These are phyloP conservation scores for Aspergillus brasiliensis DNA, from an alignment of 2,329 filamentous ascomycete genomes.

Conservation along the genomic window DNA sequence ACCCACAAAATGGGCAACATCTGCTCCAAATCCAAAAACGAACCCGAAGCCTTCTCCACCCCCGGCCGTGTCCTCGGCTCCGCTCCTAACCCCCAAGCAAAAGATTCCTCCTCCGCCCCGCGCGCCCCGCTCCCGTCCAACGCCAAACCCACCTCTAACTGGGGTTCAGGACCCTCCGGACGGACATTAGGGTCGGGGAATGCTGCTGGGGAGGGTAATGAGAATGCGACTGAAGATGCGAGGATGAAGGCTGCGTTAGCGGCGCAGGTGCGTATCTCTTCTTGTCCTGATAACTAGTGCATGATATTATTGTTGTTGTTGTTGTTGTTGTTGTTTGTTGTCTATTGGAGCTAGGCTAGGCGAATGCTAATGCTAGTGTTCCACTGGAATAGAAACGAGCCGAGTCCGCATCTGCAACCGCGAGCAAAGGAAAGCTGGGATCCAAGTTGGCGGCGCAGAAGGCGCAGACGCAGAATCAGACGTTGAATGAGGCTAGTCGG, in stretches of 20 bases:
- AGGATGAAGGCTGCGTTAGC: conserved; percentile 74
- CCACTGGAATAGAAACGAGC: conserved; percentile 63
- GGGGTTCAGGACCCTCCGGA: conserved; percentile 46
- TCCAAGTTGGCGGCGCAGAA: conserved; percentile 74
- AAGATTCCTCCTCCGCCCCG: not conserved
- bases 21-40: conserved; percentile 71
- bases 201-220: conserved; percentile 26
- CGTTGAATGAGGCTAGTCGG: conserved; percentile 67
- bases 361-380: not conserved
- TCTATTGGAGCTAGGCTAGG: not conserved
- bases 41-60: conserved; percentile 66
- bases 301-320: too few relatives aligned
- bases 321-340: not conserved
- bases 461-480: conserved; percentile 68
- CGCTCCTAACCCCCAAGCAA: conserved; percentile 26
- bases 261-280: conserved; percentile 68
- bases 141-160: conserved; percentile 47
- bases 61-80: conserved; percentile 73
- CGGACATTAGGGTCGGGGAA: conserved; percentile 63
- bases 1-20: conserved; percentile 72
- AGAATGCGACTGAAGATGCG: conserved; percentile 55
- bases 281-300: not conserved
- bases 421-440: conserved; percentile 66
- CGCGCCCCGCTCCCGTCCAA: conserved; percentile 29
- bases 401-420: conserved; percentile 48